A percentile compares a stretch with the other conserved stretches of the same genome.
phyloP scores from a whole-genome alignment of 1,284 basidiomycete species.

The Leccinum pachyderme region DNA sequence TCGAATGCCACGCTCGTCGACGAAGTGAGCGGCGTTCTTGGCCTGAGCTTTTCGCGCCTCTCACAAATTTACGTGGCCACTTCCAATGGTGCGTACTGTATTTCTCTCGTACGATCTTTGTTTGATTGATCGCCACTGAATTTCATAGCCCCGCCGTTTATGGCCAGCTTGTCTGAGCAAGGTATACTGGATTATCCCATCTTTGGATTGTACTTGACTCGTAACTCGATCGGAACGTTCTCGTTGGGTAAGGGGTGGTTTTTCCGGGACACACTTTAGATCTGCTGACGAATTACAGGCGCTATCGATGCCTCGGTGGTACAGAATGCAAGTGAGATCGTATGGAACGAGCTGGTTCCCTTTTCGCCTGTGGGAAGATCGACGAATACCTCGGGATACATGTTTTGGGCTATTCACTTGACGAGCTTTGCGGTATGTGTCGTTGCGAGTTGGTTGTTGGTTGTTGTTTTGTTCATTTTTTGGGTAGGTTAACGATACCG shows the following conservation, averaged over 20 bases:
- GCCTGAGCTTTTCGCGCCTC: constrained; percentile 71
- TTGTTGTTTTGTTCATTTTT: constrained; percentile 2
- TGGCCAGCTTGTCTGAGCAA: constrained; percentile 57
- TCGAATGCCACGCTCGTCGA: constrained; percentile 63
- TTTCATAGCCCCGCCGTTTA: constrained; percentile 59
- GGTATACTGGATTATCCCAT: constrained; percentile 70
- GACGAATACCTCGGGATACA: constrained; percentile 65
- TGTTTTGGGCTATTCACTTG: constrained; percentile 79
- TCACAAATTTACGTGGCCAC: constrained; percentile 53
- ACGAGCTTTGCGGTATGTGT: constrained; percentile 51
- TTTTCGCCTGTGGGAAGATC: constrained; percentile 62
- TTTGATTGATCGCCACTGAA: background rate
- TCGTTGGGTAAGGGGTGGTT: constrained; percentile 49
- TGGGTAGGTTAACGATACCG: constrained; percentile 60
- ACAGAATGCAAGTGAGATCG: constrained; percentile 53
- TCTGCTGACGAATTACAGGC: constrained; percentile 39
- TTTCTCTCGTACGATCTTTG: background rate
- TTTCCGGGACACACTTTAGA: background rate
- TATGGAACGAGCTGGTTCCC: constrained; percentile 71
- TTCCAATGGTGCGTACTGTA: constrained; percentile 47
- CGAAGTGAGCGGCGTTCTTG: constrained; percentile 67
- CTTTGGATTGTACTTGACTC: constrained; percentile 65
- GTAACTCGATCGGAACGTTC: constrained; percentile 58
- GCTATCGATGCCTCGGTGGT: constrained; percentile 72
- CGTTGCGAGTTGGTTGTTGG: background rate